These are phyloP conservation scores for Friedmanniomyces endolithicus DNA, from an alignment of 495 filamentous ascomycete species.

Conservation along the genomic window DNA sequence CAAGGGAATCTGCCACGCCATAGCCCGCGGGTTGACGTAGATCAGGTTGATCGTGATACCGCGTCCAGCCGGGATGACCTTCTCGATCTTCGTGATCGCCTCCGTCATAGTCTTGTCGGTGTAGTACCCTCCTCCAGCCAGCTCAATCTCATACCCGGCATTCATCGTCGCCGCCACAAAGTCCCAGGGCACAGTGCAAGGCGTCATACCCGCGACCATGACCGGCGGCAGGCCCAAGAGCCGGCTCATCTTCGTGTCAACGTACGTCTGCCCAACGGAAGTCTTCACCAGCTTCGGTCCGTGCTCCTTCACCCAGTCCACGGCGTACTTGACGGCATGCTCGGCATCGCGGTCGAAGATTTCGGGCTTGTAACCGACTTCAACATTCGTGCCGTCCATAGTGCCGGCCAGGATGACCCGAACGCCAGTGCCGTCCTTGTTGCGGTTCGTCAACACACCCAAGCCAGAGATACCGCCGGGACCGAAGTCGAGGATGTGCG, in stretches of 20 bases:
- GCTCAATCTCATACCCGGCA: slow-evolving; percentile 85
- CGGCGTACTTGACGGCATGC: slow-evolving; percentile 84
- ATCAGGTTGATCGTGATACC: slow-evolving; percentile 92
- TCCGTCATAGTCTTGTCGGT: slow-evolving; percentile 80
- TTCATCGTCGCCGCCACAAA: slow-evolving; percentile 95
- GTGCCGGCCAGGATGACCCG: slow-evolving; percentile 86
- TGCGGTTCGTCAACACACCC: slow-evolving; percentile 91
- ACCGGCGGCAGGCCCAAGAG: slow-evolving; percentile 78
- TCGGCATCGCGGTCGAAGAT: slow-evolving; percentile 90
- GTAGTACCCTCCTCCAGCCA: slow-evolving; percentile 88
- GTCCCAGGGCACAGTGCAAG: slow-evolving; percentile 85
- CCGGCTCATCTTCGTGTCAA: slow-evolving; percentile 96
- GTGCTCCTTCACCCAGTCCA: slow-evolving; percentile 97
- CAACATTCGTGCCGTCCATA: slow-evolving; percentile 74
- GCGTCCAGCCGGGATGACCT: slow-evolving; percentile 72
- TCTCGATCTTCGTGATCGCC: slow-evolving; percentile 80
- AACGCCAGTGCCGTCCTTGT: slow-evolving; percentile 95
- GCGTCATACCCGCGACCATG: slow-evolving; percentile 95
- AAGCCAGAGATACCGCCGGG: slow-evolving; percentile 93
- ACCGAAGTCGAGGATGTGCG: slow-evolving; percentile 91
- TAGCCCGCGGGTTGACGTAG: slow-evolving; percentile 90
- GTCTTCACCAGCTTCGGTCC: slow-evolving; percentile 81
- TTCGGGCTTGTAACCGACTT: slow-evolving; percentile 94
- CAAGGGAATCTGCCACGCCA: slow-evolving; percentile 95
- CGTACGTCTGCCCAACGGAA: slow-evolving; percentile 71